Percentiles rank a stretch among this genome's conserved stretches.
phyloP scores from a whole-genome alignment of 148 eudicot species.

The Simmondsia chinensis region DNA sequence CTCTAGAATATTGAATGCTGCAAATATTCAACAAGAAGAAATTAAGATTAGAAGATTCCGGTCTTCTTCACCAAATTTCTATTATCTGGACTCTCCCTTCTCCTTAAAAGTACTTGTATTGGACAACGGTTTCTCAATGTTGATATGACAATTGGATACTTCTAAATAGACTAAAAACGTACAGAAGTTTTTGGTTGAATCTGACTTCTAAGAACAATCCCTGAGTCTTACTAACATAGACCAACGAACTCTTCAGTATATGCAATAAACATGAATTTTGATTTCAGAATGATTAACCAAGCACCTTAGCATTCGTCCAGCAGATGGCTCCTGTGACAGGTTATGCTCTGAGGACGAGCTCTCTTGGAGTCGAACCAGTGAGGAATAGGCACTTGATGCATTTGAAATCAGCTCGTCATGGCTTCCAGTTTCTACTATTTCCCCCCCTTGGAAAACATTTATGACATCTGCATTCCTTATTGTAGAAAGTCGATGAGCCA shows the following conservation, averaged over 20 bases:
- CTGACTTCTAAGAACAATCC: too few species aligned
- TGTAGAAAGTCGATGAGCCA: conserved; percentile 68
- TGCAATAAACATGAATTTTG: background rate
- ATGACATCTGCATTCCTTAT: conserved; percentile 44
- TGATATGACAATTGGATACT: too few species aligned
- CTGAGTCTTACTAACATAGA: too few species aligned
- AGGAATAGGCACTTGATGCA: conserved; percentile 47
- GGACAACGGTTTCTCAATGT: too few species aligned
- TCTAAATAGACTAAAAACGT: too few species aligned
- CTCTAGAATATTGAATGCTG: conserved; percentile 64
- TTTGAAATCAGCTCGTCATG: conserved; percentile 34
- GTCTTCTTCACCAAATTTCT: too few species aligned
- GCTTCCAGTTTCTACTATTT: conserved; percentile 44
- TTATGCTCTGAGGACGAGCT: conserved; percentile 29
- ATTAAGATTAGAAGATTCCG: too few species aligned
- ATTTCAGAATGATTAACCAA: background rate
- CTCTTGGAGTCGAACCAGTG: conserved; percentile 38
- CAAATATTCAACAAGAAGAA: conserved; percentile 4
- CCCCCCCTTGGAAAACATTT: conserved; percentile 37
- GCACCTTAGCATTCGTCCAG: conserved; percentile 65
- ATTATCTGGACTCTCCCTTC: too few species aligned
- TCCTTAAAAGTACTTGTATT: too few species aligned
- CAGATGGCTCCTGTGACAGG: conserved; percentile 37
- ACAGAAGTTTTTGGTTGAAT: too few species aligned
- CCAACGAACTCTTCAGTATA: background rate